phyloP scores from a whole-genome alignment of 768 basidiomycete species.

The Clathrus columnatus region DNA sequence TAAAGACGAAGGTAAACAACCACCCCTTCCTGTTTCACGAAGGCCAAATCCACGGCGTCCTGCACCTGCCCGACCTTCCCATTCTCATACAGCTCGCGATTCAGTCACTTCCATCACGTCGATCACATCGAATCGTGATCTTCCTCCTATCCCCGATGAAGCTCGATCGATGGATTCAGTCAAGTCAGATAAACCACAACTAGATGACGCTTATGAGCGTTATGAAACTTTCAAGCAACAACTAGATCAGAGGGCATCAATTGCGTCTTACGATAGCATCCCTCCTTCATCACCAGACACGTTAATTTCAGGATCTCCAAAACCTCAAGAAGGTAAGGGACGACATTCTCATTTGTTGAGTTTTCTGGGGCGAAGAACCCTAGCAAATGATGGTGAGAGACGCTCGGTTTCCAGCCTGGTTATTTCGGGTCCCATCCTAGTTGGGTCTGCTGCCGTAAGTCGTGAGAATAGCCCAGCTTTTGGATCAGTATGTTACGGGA shows the following conservation, averaged over 20 bases:
- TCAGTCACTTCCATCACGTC: constrained; percentile 19
- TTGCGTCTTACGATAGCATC: constrained; percentile 37
- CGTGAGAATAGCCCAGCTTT: constrained; percentile 54
- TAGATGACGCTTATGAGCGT: constrained; percentile 83
- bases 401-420: constrained; percentile 23
- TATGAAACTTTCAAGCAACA: constrained; percentile 75
- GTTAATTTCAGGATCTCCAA: constrained; percentile 25
- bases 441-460: constrained; percentile 23
- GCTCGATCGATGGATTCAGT: constrained; percentile 21
- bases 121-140: constrained; percentile 35
- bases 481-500: constrained; percentile 42
- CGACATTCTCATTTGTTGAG: constrained; percentile 44
- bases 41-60: constrained; percentile 32
- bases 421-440: constrained; percentile 49
- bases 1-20: constrained; percentile 48
- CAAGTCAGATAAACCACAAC: constrained; percentile 15
- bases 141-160: constrained; percentile 31
- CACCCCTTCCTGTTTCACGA: constrained; percentile 28
- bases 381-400: constrained; percentile 37
- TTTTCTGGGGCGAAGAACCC: constrained; percentile 58
- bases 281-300: constrained; percentile 22
- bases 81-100: constrained; percentile 8
- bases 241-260: constrained; percentile 38
- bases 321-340: constrained; percentile 23
- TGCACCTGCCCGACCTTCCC: constrained; percentile 42